Base-by-base conservation (phyloP, 208 protist genomes). In the Lotmaria passim region DNA sequence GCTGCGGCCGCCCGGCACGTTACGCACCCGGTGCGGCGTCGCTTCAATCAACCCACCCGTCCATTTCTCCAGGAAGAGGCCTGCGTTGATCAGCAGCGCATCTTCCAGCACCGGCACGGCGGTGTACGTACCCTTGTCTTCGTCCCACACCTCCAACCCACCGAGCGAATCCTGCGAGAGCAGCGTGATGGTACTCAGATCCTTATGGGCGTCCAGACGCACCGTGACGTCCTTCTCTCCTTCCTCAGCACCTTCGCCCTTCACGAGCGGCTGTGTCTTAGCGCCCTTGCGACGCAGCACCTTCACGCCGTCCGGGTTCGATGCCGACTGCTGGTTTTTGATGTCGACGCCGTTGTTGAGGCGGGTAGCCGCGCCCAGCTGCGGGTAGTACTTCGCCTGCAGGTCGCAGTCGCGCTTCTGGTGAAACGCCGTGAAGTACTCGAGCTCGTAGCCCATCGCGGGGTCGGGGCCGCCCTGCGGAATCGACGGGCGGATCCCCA, bases 61-160 rank as follows among this genome's bases (percentile, higher is more conserved):
- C 88, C 91, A 96, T 76, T 90, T 90, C 80, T 96, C 88, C 26
- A 96, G 68, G 55, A 96, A 93, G n/a, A 93, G 26, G 17, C 91
- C 91, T 7, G 88, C 87, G 75, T 96, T 96, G 39, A 96, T 85
- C 24, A 96, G 79, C 50, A 96, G 77, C 50, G 88, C 87, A 55
- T 96, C 91, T 55, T 94, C 87, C 3, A 94, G 85, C 58, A 94
- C 88, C 19, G 91, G 88, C 23, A 94, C 88, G 34, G 83, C 52
- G 24, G 77, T 68, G 73, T 85, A 96, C 56, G 77, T 69, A 39
- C 81, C 59, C 65, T 78, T 75, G 64, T 85, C 82, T 38, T 85
- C 82, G 60, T 96, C 88, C 83, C 85, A 95, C 41, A 93, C 88
- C 75, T 96, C 91, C 15, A 96, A 52, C 3, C 91, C 91, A 38